Conservation (phyloP, 2,329 filamentous ascomycete genomes). For the Trichoderma semiorbis region DNA sequence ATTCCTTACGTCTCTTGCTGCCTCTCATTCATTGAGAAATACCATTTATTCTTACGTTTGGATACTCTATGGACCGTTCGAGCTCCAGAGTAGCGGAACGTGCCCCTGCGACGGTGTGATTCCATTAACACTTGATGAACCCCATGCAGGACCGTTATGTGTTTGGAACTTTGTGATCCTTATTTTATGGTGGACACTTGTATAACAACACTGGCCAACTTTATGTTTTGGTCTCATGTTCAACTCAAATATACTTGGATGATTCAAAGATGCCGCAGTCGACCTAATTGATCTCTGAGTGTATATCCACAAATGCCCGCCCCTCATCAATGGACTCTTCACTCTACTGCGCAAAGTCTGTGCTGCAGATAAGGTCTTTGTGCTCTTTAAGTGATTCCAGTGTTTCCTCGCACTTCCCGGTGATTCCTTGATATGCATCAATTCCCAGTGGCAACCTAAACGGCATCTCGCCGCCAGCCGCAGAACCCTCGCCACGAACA, state of each 20-base stretch:
- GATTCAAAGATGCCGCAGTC: no score
- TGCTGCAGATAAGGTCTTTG: not conserved
- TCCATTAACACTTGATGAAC: no score
- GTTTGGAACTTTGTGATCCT: no score
- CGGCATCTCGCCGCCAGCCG: not conserved
- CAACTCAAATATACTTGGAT: no score
- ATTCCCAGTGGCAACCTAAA: not conserved
- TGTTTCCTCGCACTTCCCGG: not conserved
- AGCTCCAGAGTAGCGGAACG: no score
- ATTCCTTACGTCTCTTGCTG: not conserved
- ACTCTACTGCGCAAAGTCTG: not conserved
- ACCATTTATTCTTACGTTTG: no score
- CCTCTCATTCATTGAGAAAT: not conserved
- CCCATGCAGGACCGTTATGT: no score
- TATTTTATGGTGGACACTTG: no score
- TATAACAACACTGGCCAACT: no score
- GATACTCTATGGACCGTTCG: no score
- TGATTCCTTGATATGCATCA: not conserved
- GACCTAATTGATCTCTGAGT: not conserved
- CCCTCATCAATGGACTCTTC: not conserved
- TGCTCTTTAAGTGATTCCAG: not conserved
- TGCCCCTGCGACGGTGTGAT: no score
- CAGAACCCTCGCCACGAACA: not conserved
- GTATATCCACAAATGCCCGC: not conserved
- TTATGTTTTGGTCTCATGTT: no score